Evolutionary conservation across 805 yeast species (phyloP).

Genomic region (Candida chauliodis): DNA sequence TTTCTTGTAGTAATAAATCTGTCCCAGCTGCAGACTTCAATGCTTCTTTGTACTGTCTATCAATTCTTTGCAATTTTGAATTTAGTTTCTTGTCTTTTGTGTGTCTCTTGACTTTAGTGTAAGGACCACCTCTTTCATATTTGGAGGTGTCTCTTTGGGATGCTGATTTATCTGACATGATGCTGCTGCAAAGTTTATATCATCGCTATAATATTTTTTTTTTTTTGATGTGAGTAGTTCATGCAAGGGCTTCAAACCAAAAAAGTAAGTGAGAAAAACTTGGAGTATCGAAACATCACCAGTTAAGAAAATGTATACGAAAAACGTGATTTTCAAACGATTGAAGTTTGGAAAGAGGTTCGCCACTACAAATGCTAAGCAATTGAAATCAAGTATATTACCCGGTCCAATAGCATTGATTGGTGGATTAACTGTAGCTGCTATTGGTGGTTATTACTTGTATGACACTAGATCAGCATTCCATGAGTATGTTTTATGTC

Average conservation of each 20-base stretch:
- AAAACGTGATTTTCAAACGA: not conserved
- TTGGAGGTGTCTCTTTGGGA: slow-evolving; percentile 11
- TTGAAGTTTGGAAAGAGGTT: not conserved
- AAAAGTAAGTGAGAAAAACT: not conserved
- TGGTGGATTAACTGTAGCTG: slow-evolving; percentile 22
- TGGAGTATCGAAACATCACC: slow-evolving; percentile 5
- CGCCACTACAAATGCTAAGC: slow-evolving; percentile 2
- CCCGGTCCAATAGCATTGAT: slow-evolving; percentile 13
- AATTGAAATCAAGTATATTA: slow-evolving; percentile 15
- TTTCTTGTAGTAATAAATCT: slow-evolving; percentile 80
- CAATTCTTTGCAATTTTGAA: slow-evolving; percentile 63
- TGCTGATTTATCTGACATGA: not conserved
- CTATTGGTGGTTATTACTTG: slow-evolving; percentile 49
- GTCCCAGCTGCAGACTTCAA: slow-evolving; percentile 82
- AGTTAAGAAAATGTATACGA: not conserved
- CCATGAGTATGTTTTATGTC: slow-evolving; percentile 79
- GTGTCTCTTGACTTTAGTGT: slow-evolving; percentile 21
- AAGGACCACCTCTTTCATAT: slow-evolving; percentile 22
- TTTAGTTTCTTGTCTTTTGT: slow-evolving; percentile 59
- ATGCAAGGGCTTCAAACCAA: slow-evolving; percentile 4
- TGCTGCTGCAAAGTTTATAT: not conserved
- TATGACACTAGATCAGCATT: slow-evolving; percentile 78
- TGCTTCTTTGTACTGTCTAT: slow-evolving; percentile 72
- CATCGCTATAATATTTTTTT: slow-evolving; percentile 4
- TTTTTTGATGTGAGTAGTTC: not conserved